Conservation (phyloP, 164 flowering plant species). For the Magnolia officinalis region DNA sequence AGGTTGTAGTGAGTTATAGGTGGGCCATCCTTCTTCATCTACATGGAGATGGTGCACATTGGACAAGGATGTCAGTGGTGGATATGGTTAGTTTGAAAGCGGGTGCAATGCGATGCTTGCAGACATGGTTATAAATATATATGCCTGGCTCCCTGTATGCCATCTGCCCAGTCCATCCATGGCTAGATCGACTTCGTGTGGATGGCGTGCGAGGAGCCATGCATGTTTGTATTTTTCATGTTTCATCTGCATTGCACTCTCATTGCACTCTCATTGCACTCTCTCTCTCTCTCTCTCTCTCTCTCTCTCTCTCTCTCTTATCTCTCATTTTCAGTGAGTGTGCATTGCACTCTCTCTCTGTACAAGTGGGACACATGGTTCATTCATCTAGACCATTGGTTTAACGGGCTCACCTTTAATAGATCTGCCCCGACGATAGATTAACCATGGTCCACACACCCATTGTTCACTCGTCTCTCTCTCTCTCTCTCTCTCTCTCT, state of each 20-base stretch:
- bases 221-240: constrained; percentile 34
- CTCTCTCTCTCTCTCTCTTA: not conserved
- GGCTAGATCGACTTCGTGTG: constrained; percentile 36
- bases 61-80: not conserved
- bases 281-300: constrained; percentile 12
- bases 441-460: too few species aligned
- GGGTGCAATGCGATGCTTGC: not conserved
- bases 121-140: not conserved
- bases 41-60: not conserved
- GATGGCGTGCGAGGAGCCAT: constrained; percentile 76
- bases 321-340: too few species aligned
- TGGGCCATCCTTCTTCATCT: not conserved
- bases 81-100: constrained; percentile 2
- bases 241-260: not conserved
- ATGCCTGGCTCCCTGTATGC: constrained; percentile 97
- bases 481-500: too few species aligned
- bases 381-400: too few species aligned
- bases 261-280: not conserved
- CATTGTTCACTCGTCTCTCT: too few species aligned
- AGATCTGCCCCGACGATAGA: too few species aligned
- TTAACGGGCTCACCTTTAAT: too few species aligned
- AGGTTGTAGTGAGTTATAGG: not conserved
- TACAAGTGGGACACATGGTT: too few species aligned
- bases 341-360: too few species aligned
- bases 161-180: constrained; percentile 46